Base-by-base conservation (phyloP, 1,284 basidiomycete genomes). In the Boletus mariae region DNA sequence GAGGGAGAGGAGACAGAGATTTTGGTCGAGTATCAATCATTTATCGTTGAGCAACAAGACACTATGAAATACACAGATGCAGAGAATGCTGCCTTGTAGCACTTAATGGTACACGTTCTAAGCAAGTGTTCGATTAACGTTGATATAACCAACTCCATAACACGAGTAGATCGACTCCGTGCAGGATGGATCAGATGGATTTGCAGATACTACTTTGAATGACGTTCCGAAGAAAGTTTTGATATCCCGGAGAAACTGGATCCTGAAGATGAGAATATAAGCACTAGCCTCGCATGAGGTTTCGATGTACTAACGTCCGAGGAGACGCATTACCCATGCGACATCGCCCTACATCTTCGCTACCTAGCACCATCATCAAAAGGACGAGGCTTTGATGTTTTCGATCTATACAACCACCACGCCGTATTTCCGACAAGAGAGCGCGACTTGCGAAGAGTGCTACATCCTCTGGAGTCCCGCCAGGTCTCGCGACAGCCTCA, bases 341-440 rank as follows among this genome's bases (percentile, higher is more conserved):
- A 72, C 92, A 93, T 57, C 88, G 83, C 1, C 94, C 92, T 1
- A 99, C 94, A 67, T 99, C 97, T 69, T 98, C 94, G 57, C 93
- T 95, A 7, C 96, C 94, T 9, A 98, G 76, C 1, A 92, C 88
- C 92, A 99, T 96, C 76, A 96, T 80, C 25, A 96, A 71, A 26
- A 98, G 75, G 0, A 94, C 86, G n/a, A 98, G 73, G 49, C 81
- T 83, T 71, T 99, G 97, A 70, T 97, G 94, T 56, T 87, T 83
- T 48, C 86, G 77, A 71, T 99, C 97, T 4, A 98, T 82, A 65
- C 96, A 98, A 1, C 97, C 96, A 0, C 94, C 92, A 42, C 76
- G 76, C 42, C 80, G 77, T 29, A 99, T 83, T 68, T 96, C 92
- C 13, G 80, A 73, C 32, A 99, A 76, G 31, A 99, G 79, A 12